These are phyloP conservation scores for Potentilla sterilis DNA, from an alignment of 306 rosid species.

Conservation along the genomic window DNA sequence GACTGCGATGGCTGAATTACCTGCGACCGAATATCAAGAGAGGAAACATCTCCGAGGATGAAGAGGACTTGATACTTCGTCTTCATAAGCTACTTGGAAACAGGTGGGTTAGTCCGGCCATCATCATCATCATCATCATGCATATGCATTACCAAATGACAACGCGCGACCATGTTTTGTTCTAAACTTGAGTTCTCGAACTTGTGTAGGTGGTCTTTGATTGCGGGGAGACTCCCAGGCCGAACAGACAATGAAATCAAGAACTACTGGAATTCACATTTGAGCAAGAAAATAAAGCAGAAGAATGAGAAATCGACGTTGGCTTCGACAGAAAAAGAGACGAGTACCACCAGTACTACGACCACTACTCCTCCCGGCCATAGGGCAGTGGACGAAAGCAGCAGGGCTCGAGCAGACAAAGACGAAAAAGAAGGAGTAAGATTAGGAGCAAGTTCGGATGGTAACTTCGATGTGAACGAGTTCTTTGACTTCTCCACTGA, in stretches of 20 bases:
- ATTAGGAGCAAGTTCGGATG: slow-evolving; percentile 18
- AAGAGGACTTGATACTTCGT: slow-evolving; percentile 25
- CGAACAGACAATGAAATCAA: slow-evolving; percentile 73
- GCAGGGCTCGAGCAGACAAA: not conserved
- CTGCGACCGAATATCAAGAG: slow-evolving; percentile 71
- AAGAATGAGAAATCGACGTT: slow-evolving; percentile 13
- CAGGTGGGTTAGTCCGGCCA: slow-evolving; percentile 6
- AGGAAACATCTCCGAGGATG: slow-evolving; percentile 54
- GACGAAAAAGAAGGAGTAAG: slow-evolving; percentile 17
- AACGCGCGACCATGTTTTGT: not conserved
- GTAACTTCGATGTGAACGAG: slow-evolving; percentile 44
- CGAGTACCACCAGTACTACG: slow-evolving; percentile 5
- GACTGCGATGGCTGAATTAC: slow-evolving; percentile 66
- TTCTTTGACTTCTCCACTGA: slow-evolving; percentile 48
- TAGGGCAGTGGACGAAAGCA: not conserved
- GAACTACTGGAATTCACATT: slow-evolving; percentile 76
- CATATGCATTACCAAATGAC: not conserved
- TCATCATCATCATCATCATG: not conserved
- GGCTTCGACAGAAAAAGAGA: slow-evolving; percentile 25
- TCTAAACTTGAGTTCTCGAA: not conserved
- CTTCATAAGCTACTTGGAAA: slow-evolving; percentile 24
- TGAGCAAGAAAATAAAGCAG: slow-evolving; percentile 47
- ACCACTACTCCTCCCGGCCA: not conserved
- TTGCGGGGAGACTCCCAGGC: slow-evolving; percentile 75
- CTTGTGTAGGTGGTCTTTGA: slow-evolving; percentile 56